Conservation (phyloP, 352 stramenopile species). For the Globisporangium recalcitrans region DNA sequence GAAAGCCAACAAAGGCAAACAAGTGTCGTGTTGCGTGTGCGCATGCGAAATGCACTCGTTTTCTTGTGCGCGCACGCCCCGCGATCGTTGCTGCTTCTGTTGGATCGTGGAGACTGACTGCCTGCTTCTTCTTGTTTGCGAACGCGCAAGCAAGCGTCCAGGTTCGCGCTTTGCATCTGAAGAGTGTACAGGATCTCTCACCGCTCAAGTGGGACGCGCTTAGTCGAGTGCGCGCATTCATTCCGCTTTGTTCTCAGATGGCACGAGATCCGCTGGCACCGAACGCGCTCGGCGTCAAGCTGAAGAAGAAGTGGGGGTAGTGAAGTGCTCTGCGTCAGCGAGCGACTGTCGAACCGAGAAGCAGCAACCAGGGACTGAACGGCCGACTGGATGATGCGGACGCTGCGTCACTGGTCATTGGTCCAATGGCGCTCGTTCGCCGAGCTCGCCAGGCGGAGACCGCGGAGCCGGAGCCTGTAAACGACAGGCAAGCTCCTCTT, state of each 20-base stretch:
- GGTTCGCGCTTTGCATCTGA: neutral
- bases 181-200: no score
- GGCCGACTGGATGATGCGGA: neutral
- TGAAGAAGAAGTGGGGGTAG: neutral
- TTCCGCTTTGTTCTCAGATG: conserved; percentile 2
- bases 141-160: neutral
- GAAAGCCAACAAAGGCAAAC: neutral
- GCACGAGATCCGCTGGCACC: neutral
- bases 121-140: neutral
- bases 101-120: no score
- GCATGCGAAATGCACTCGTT: neutral
- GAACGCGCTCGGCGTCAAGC: neutral
- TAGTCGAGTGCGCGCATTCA: neutral
- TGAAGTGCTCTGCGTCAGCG: neutral
- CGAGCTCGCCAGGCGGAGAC: neutral
- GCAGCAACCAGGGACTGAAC: neutral
- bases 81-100: neutral
- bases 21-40: neutral
- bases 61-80: no score
- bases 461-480: neutral
- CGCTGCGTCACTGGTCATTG: neutral
- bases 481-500: conserved; percentile 1
- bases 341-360: neutral
- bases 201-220: conserved; percentile 1
- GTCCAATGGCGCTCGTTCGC: neutral